Base-by-base conservation (phyloP, 2,329 filamentous ascomycete species). In the Ophiostoma ulmi region DNA sequence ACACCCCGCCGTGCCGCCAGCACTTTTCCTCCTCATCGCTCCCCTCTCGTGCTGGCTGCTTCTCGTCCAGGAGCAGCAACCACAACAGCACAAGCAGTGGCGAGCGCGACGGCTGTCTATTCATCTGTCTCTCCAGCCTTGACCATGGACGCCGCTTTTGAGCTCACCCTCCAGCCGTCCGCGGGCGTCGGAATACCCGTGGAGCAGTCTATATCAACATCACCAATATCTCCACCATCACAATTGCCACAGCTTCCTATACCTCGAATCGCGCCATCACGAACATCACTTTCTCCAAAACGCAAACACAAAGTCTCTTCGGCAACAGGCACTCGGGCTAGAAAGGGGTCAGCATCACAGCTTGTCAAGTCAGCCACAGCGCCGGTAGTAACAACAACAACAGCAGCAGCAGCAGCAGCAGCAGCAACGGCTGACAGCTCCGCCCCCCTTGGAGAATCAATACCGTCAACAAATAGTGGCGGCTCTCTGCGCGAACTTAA, bases 121-220 rank as follows among this genome's bases (percentile, higher is more conserved):
- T 10, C 17, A 13, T 22, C 52, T 26, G 52, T 58, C 22, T 63
- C 38, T 14, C 26, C n/a, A 13, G n/a, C 35, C 20, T 10, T 36
- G 20, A 65, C 17, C 71, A 77, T 77, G 76, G 75, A 76, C 70
- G 72, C 72, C 8, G 35, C 73, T 0, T 70, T 75, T 69, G 76
- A 74, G 64, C 74, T 75, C 26, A 72, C 74, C 3, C 73, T 74
- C 31, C 72, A 71, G 71, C 70, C 70, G 26, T 71, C 75, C 39
- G 68, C 74, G 63, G 71, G 61, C 58, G 36, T 22, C 69, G 70
- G 61, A 35, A 69, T 63, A 8, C 36, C 65, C 35, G 67, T 69
- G 68, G 71, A 70, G 67, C 64, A 72, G 69, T 52, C 68, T 22
- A 22, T 70, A 39, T n/a, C 64, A 14, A 26, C 70, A 36, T 22